Evolutionary conservation across 345 rosid genomes (phyloP).

Genomic region (Bruguiera parviflora): DNA sequence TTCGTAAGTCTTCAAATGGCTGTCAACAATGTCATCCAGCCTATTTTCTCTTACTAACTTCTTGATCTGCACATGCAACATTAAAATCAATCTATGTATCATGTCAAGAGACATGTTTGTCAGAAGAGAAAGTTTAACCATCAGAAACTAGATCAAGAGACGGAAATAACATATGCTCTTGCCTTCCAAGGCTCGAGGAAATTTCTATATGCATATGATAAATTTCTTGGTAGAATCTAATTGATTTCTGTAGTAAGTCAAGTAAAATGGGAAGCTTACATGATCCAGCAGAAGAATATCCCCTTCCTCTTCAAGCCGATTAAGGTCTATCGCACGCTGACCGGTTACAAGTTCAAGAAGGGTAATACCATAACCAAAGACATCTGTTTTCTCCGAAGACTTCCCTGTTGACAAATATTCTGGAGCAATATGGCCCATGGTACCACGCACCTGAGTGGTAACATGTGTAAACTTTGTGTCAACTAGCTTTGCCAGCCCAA

Average conservation of each 20-base stretch:
- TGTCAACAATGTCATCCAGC: constrained; percentile 69
- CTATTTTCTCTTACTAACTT: constrained; percentile 69
- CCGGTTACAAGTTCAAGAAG: constrained; percentile 91
- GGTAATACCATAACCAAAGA: constrained; percentile 83
- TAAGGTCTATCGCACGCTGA: constrained; percentile 80
- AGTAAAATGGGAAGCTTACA: constrained; percentile 40
- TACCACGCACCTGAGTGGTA: constrained; percentile 87
- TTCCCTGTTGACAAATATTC: constrained; percentile 86
- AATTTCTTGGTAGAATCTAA: too few species aligned
- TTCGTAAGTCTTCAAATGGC: constrained; percentile 48
- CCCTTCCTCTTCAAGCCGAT: constrained; percentile 86
- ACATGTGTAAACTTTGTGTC: constrained; percentile 70
- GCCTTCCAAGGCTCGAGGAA: too few species aligned
- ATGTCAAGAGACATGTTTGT: background rate
- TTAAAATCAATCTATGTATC: background rate
- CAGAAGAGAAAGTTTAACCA: too few species aligned
- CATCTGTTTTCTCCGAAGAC: constrained; percentile 83
- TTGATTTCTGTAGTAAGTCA: background rate
- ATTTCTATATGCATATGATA: too few species aligned
- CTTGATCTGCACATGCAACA: constrained; percentile 47
- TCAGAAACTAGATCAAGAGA: too few species aligned
- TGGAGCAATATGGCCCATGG: constrained; percentile 94
- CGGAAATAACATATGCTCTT: too few species aligned
- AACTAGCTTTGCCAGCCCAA: constrained; percentile 68
- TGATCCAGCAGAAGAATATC: constrained; percentile 88